Evolutionary conservation across 768 basidiomycete species (phyloP).

Genomic region (Pulveroboletus sp.): DNA sequence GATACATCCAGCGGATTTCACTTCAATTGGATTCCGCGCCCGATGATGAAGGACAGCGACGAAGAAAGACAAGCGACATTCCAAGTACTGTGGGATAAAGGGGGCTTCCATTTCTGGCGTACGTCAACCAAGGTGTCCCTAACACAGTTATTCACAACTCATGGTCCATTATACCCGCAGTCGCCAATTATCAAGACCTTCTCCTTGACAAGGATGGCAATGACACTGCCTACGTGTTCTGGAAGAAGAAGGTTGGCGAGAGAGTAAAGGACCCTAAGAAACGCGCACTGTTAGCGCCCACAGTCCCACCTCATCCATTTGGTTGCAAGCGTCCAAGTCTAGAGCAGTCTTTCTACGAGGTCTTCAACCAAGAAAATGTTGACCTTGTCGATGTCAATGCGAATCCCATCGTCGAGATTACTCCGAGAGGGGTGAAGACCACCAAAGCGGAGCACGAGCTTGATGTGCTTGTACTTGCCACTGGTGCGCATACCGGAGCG

Average conservation of each 20-base stretch:
- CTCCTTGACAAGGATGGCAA: background rate
- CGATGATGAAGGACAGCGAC: conserved; percentile 8
- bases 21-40: background rate
- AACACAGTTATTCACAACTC: background rate
- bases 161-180: background rate
- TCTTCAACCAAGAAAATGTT: conserved; percentile 5
- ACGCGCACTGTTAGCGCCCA: background rate
- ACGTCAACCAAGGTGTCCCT: background rate
- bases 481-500: background rate
- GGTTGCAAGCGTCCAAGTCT: background rate
- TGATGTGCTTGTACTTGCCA: conserved; percentile 9
- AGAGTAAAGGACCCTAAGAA: background rate
- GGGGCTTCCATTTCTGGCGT: conserved; percentile 10
- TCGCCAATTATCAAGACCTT: conserved; percentile 8
- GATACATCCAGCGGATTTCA: conserved; percentile 1
- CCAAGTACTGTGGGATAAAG: conserved; percentile 8
- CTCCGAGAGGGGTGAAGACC: conserved; percentile 6
- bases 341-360: background rate
- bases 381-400: conserved; percentile 10
- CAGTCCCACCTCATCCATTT: background rate
- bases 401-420: conserved; percentile 9
- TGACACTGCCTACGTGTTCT: conserved; percentile 7
- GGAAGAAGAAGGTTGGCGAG: conserved; percentile 7
- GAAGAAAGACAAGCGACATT: conserved; percentile 7
- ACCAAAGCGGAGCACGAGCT: conserved; percentile 3